phyloP scores from a whole-genome alignment of 192 early-diverging fungal genomes.

The Jimgerdemannia flammicorona region DNA sequence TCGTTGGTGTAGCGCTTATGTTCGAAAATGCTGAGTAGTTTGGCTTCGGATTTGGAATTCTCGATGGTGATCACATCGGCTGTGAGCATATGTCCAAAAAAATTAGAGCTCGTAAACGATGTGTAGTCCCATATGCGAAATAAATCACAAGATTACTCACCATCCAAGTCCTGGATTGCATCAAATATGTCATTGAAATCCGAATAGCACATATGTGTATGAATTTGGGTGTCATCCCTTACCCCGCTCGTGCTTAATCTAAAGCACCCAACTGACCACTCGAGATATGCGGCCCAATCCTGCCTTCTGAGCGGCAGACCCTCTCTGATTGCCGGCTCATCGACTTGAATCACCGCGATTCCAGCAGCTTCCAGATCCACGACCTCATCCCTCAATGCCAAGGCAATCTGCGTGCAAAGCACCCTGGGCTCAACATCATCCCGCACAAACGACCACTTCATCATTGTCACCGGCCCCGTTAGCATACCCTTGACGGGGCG shows the following conservation, averaged over 20 bases:
- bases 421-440: slow-evolving; percentile 87
- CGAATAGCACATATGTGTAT: slow-evolving; percentile 99
- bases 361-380: slow-evolving; percentile 89
- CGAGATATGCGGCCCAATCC: slow-evolving; percentile 88
- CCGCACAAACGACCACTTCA: slow-evolving; percentile 99
- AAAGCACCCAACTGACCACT: slow-evolving; percentile 96
- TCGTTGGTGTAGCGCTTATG: slow-evolving; percentile 80
- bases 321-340: slow-evolving; percentile 99
- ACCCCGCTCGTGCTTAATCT: slow-evolving; percentile 87
- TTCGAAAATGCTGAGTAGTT: slow-evolving; percentile 88
- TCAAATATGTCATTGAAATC: slow-evolving; percentile 99
- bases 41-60: slow-evolving; percentile 96
- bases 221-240: slow-evolving; percentile 86
- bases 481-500: slow-evolving; percentile 99
- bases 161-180: slow-evolving; percentile 89
- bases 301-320: slow-evolving; percentile 87
- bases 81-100: background rate
- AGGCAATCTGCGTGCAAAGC: slow-evolving; percentile 85
- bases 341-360: slow-evolving; percentile 93
- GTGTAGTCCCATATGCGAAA: slow-evolving; percentile 1
- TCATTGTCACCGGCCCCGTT: slow-evolving; percentile 96
- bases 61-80: slow-evolving; percentile 97
- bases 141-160: background rate
- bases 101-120: slow-evolving; percentile 9
- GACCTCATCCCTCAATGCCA: slow-evolving; percentile 97